Evolutionary conservation across 441 rosid species (phyloP).

Genomic region (Biscutella laevigata): DNA sequence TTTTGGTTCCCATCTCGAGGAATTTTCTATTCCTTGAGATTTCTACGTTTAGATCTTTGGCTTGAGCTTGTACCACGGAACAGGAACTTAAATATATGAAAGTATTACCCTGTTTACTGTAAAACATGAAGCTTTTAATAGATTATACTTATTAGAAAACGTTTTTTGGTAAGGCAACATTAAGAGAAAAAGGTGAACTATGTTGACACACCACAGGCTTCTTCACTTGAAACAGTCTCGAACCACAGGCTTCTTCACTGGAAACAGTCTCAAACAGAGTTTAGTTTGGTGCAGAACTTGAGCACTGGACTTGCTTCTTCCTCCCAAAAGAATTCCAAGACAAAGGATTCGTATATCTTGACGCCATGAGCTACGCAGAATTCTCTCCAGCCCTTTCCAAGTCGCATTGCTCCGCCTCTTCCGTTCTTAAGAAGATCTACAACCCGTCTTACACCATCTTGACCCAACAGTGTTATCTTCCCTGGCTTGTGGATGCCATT

Average conservation of each 20-base stretch:
- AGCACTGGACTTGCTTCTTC: slow-evolving; percentile 13
- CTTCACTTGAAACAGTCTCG: slow-evolving; percentile 1
- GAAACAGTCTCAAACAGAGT: slow-evolving; percentile 4
- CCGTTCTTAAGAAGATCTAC: slow-evolving; percentile 5
- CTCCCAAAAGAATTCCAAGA: slow-evolving; percentile 18
- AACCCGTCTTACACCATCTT: slow-evolving; percentile 7
- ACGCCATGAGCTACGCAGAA: slow-evolving; percentile 17
- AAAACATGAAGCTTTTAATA: too few relatives aligned
- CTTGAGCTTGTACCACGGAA: too few relatives aligned
- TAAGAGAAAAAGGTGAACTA: too few relatives aligned
- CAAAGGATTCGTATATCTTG: slow-evolving; percentile 10
- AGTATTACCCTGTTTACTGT: too few relatives aligned
- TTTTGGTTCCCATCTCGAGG: not conserved
- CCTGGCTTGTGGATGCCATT: slow-evolving; percentile 12
- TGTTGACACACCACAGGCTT: not conserved
- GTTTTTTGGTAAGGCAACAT: too few relatives aligned
- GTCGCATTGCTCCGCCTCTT: not conserved
- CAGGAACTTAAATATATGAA: too few relatives aligned
- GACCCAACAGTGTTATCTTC: slow-evolving; percentile 11
- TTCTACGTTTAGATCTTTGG: slow-evolving; percentile 21
- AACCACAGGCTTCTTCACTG: not conserved
- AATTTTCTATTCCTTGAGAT: slow-evolving; percentile 10
- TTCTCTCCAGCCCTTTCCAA: slow-evolving; percentile 26
- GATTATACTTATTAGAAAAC: too few relatives aligned
- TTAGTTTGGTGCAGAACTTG: slow-evolving; percentile 10